These are phyloP conservation scores for Domatiomyces globalis DNA, from an alignment of 2,329 filamentous ascomycete species.

Conservation along the genomic window DNA sequence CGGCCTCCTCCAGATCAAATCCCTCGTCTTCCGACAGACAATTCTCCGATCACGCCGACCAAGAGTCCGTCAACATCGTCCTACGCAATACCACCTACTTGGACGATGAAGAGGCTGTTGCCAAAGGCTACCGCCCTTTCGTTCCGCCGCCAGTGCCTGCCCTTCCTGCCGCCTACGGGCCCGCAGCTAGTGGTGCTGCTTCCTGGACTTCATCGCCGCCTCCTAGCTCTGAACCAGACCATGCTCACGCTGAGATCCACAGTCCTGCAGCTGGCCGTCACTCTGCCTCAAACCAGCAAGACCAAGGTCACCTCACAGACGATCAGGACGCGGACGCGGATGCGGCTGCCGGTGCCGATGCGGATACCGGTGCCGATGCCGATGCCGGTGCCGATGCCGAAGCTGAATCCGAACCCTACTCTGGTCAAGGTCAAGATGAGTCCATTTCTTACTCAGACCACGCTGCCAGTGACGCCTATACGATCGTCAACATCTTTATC, in stretches of 20 bases:
- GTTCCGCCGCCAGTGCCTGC: slow-evolving; percentile 5
- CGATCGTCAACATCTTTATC: slow-evolving; percentile 17
- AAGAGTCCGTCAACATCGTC: slow-evolving; percentile 44
- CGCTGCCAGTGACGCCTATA: slow-evolving; percentile 16
- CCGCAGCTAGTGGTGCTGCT: slow-evolving; percentile 1
- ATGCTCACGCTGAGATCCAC: too few species aligned
- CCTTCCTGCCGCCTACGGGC: slow-evolving; percentile 12
- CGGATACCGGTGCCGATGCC: background rate
- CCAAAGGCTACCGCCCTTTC: slow-evolving; percentile 26
- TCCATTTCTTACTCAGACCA: slow-evolving; percentile 6
- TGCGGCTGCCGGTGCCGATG: too few species aligned
- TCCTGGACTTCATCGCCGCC: background rate
- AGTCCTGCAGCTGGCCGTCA: too few species aligned
- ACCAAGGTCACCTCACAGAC: background rate
- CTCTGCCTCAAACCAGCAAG: too few species aligned
- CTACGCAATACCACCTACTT: slow-evolving; percentile 33
- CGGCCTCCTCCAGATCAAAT: slow-evolving; percentile 26
- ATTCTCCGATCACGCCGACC: slow-evolving; percentile 36
- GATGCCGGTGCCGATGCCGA: slow-evolving; percentile 1
- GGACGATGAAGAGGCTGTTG: slow-evolving; percentile 24
- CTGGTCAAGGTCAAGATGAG: background rate
- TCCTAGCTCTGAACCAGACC: background rate
- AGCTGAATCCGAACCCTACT: background rate
- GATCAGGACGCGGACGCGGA: background rate
- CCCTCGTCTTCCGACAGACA: slow-evolving; percentile 17